Evolutionary conservation across 768 basidiomycete genomes (phyloP).

Genomic region (Russula emetica): DNA sequence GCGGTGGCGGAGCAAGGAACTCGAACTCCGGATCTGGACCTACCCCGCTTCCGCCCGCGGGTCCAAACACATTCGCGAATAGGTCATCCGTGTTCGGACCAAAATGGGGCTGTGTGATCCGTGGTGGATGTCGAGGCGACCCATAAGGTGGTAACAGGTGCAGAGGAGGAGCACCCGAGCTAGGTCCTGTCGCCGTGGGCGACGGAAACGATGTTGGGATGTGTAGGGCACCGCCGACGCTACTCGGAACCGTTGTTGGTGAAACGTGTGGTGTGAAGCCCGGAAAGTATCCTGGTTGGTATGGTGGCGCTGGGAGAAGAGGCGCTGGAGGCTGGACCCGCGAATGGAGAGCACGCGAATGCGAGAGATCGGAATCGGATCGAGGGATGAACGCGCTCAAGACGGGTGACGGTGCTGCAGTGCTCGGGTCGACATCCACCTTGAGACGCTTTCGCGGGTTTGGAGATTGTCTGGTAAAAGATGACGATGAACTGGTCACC

Average conservation of each 20-base stretch:
- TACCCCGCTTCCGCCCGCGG: slow-evolving; percentile 24
- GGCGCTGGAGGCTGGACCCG: not conserved
- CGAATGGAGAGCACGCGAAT: not conserved
- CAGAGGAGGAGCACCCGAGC: slow-evolving; percentile 2
- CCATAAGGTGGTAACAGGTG: slow-evolving; percentile 4
- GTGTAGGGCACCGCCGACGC: not conserved
- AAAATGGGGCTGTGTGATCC: slow-evolving; percentile 17
- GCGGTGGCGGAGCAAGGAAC: slow-evolving; percentile 24
- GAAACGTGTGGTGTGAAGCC: slow-evolving; percentile 3
- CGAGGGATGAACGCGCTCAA: slow-evolving; percentile 9
- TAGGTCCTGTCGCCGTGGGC: not conserved
- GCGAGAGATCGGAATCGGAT: slow-evolving; percentile 2
- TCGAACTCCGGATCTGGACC: slow-evolving; percentile 24
- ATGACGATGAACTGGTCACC: slow-evolving; percentile 11
- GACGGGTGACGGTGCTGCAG: slow-evolving; percentile 10
- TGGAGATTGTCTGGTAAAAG: slow-evolving; percentile 13
- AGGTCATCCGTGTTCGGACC: slow-evolving; percentile 20
- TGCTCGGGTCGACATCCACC: slow-evolving; percentile 7
- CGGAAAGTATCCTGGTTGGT: slow-evolving; percentile 7
- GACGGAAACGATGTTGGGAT: slow-evolving; percentile 12
- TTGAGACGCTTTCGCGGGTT: slow-evolving; percentile 19
- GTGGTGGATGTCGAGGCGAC: slow-evolving; percentile 19
- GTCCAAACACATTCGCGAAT: slow-evolving; percentile 27
- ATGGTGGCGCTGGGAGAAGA: not conserved
- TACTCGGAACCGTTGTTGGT: slow-evolving; percentile 1